Evolutionary conservation across 495 filamentous ascomycete genomes (phyloP).

Genomic region (Pseudomonodictys pantanalensis): DNA sequence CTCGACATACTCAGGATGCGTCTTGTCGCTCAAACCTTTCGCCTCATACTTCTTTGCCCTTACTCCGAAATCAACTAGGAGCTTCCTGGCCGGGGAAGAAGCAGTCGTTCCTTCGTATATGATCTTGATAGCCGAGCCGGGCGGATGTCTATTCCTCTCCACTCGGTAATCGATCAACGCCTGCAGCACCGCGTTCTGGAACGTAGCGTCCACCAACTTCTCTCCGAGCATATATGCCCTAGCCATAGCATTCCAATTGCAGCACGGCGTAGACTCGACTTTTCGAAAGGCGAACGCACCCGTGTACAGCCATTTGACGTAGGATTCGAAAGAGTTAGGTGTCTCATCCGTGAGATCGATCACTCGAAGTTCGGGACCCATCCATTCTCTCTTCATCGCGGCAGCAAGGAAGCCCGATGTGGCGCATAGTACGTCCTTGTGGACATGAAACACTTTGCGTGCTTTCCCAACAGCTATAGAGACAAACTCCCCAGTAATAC

Average conservation of each 20-base stretch:
- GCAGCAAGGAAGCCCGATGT: not conserved
- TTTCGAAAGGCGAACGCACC: not conserved
- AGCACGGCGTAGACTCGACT: too few relatives aligned
- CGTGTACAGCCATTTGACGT: constrained; percentile 7
- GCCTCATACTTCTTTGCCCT: too few relatives aligned
- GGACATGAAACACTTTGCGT: constrained; percentile 12
- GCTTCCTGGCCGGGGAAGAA: too few relatives aligned
- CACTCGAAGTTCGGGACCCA: not conserved
- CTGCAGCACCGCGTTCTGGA: not conserved
- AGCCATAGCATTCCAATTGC: not conserved
- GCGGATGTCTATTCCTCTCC: not conserved
- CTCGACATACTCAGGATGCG: too few relatives aligned
- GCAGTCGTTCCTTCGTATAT: constrained; percentile 5
- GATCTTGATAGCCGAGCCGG: not conserved
- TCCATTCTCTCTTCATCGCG: constrained; percentile 6
- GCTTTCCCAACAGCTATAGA: too few relatives aligned
- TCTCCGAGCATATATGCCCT: constrained; percentile 5
- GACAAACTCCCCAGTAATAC: too few relatives aligned
- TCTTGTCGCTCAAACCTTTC: too few relatives aligned
- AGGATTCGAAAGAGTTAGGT: constrained; percentile 4
- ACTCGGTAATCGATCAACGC: constrained; percentile 1
- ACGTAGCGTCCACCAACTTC: not conserved
- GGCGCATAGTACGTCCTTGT: constrained; percentile 8
- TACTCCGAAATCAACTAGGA: too few relatives aligned
- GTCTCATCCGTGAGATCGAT: constrained; percentile 5